phyloP scores from a whole-genome alignment of 1,284 basidiomycete genomes.

The Malassezia japonica region DNA sequence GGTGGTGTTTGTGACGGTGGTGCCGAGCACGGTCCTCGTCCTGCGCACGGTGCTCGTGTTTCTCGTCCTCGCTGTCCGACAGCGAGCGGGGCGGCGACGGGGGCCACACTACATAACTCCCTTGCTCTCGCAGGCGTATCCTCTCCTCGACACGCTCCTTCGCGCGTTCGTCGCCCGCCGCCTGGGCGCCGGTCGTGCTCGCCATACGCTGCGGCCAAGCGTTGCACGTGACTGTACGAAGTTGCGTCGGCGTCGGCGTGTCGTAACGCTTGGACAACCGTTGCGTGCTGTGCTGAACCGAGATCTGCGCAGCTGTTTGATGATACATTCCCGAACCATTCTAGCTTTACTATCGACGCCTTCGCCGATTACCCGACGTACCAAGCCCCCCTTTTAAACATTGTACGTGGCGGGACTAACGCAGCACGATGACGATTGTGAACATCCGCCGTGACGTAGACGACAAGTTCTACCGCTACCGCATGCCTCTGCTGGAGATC shows the following conservation, averaged over 20 bases:
- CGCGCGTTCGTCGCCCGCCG: not conserved
- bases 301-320: constrained; percentile 3
- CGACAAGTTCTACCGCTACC: constrained; percentile 55
- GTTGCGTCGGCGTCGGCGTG: not conserved
- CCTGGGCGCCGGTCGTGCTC: not conserved
- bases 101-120: constrained; percentile 7
- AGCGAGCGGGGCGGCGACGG: not conserved
- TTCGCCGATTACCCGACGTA: not conserved
- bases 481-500: constrained; percentile 84
- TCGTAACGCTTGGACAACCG: not conserved
- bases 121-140: not conserved
- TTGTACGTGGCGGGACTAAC: not conserved
- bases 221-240: not conserved
- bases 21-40: too few relatives aligned
- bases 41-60: not conserved
- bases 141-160: not conserved
- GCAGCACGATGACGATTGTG: constrained; percentile 57
- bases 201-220: not conserved
- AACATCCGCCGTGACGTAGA: constrained; percentile 99
- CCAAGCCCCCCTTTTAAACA: not conserved
- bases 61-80: not conserved
- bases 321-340: not conserved
- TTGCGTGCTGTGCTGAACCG: not conserved
- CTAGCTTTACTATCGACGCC: not conserved
- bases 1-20: constrained; percentile 1